Base-by-base conservation (phyloP, 768 basidiomycete genomes). In the Cubamyces lactineus region DNA sequence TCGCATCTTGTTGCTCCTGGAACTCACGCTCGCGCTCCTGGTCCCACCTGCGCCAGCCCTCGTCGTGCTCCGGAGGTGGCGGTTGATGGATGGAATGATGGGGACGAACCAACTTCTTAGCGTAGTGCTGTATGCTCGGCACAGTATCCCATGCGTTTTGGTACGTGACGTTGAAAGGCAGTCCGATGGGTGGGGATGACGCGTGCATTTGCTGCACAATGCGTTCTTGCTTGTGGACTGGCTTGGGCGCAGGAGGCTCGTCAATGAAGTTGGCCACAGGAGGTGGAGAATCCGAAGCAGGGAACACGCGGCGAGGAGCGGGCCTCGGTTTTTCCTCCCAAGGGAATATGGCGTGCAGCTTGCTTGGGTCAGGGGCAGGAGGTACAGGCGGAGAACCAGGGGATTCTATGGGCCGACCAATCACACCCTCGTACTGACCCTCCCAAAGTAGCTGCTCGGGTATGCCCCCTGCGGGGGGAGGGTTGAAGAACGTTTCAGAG, bases 271-370 rank as follows among this genome's bases (percentile, higher is more conserved):
- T 65, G 17, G 60, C 65, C 8, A 61, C 45, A 19, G 84, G 82
- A 1, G 81, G 79, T 24, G 82, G 86, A 49, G 81, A 77, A 50
- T 88, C 86, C 30, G 82, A 76, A n/a, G 73, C 76, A 28, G 91
- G 93, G 69, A 93, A 93, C 34, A 89, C 83, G 55, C 92, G 88
- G 26, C 79, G 80, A 15, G 91, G 92, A 64, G 80, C 66, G 50
- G 78, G 81, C 34, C 89, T 85, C 13, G 84, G 87, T 67, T 84
- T 83, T 61, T 86, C 83, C 72, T 99, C 96, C 96, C 96, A 99
- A n/a, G 96, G 95, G 74, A 99, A 98, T 38, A 97, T 79, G 38
- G 82, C 78, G 62, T 87, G 88, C 21, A 96, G 84, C 69, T 91
- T 91, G 24, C 75, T 76, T 26, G 78, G 82, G 71, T 95, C 91